A percentile compares a stretch with the other conserved stretches of the same genome.
Evolutionary conservation across 306 rosid species (phyloP).

Genomic region (Urtica urens): DNA sequence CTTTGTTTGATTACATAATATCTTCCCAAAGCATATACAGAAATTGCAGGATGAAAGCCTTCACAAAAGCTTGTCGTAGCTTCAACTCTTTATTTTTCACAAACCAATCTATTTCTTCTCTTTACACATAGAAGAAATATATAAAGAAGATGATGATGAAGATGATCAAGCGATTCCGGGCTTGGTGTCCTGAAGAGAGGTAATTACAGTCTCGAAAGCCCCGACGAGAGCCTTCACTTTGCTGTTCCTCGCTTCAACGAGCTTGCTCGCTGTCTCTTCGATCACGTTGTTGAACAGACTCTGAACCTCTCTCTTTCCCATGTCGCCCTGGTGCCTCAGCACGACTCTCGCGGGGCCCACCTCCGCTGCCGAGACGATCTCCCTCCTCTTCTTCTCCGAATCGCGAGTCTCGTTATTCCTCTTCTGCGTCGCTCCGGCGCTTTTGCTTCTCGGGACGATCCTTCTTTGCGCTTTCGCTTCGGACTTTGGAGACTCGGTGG

Average conservation of each 20-base stretch:
- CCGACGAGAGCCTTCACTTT: conserved; percentile 90
- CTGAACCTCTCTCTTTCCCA: conserved; percentile 36
- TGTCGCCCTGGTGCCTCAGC: conserved; percentile 47
- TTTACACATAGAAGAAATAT: too few relatives aligned
- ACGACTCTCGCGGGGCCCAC: conserved; percentile 42
- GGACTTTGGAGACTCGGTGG: conserved; percentile 17
- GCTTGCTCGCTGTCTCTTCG: conserved; percentile 90
- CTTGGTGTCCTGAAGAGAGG: conserved; percentile 54
- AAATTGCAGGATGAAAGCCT: too few relatives aligned
- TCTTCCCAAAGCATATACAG: too few relatives aligned
- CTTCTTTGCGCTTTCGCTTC: conserved; percentile 26
- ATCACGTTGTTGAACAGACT: conserved; percentile 72
- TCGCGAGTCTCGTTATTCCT: too few relatives aligned
- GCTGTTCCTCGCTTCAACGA: conserved; percentile 58
- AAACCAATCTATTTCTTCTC: too few relatives aligned
- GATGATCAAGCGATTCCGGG: too few relatives aligned
- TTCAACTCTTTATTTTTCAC: too few relatives aligned
- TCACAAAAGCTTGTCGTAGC: too few relatives aligned
- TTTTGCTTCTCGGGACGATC: conserved; percentile 23
- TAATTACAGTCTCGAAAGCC: conserved; percentile 82
- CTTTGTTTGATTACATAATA: too few relatives aligned
- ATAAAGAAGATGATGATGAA: too few relatives aligned
- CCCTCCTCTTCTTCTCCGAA: too few relatives aligned
- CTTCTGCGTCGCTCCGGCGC: conserved; percentile 19
- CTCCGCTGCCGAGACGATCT: conserved; percentile 12